These are phyloP conservation scores for Pseudogymnoascus sp. DNA, from an alignment of 2,329 filamentous ascomycete genomes.

Conservation along the genomic window DNA sequence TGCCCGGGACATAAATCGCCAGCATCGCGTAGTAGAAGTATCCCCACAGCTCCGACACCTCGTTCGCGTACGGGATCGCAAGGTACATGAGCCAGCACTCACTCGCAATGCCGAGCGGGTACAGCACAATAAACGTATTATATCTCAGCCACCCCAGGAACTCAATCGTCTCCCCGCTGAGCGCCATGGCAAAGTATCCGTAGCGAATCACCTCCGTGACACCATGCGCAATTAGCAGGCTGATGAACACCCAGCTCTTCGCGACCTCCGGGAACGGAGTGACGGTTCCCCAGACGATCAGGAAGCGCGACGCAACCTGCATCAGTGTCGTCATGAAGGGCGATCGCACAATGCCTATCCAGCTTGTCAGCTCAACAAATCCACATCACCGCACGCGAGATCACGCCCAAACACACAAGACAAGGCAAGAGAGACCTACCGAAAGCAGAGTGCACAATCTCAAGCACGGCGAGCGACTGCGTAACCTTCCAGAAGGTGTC, in stretches of 20 bases:
- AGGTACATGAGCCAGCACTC: slow-evolving; percentile 76
- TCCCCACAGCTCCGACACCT: slow-evolving; percentile 45
- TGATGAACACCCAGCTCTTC: slow-evolving; percentile 56
- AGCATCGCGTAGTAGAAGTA: slow-evolving; percentile 60
- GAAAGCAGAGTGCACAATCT: slow-evolving; percentile 73
- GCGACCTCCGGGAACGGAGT: slow-evolving; percentile 64
- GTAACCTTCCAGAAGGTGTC: slow-evolving; percentile 69
- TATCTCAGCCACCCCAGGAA: slow-evolving; percentile 76
- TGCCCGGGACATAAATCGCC: slow-evolving; percentile 68
- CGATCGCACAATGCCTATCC: slow-evolving; percentile 71
- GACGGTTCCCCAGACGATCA: slow-evolving; percentile 84
- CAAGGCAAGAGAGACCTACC: slow-evolving; percentile 46
- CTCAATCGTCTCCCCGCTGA: slow-evolving; percentile 55
- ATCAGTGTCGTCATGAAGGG: slow-evolving; percentile 79
- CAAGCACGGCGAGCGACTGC: slow-evolving; percentile 76
- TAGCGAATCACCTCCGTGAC: slow-evolving; percentile 91
- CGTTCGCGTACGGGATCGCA: slow-evolving; percentile 54
- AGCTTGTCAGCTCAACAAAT: slow-evolving; percentile 15
- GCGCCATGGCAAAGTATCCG: slow-evolving; percentile 75
- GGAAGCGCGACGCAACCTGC: slow-evolving; percentile 81
- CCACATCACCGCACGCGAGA: background rate
- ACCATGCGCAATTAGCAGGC: slow-evolving; percentile 82
- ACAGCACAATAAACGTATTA: slow-evolving; percentile 88
- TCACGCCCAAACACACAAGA: background rate
- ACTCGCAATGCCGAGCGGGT: slow-evolving; percentile 83